Base-by-base conservation (phyloP, 1,139 yeast genomes). In the Yamadazyma siamensis region DNA sequence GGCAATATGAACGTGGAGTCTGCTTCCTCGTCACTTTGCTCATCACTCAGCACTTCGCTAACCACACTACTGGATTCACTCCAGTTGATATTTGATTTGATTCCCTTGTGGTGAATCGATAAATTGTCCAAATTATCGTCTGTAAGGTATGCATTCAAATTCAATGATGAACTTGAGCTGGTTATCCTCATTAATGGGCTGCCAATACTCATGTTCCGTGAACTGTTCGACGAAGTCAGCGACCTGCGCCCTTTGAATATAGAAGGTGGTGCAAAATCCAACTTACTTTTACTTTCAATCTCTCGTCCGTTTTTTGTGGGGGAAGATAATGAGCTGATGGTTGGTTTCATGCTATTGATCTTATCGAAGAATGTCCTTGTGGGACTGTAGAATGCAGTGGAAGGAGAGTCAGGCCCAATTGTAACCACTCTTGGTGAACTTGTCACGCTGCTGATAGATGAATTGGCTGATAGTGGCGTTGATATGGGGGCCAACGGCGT, bases 81-180 rank as follows among this genome's bases (percentile, higher is more conserved):
- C n/a, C n/a, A n/a, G n/a, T n/a, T n/a, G n/a, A n/a, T n/a, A n/a
- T n/a, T n/a, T n/a, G n/a, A n/a, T 38, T 22, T 9, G 15, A 19
- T 21, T 14, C 36, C 41, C 22, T 39, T 38, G 31, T 43, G 43
- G 15, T 40, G 35, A 31, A 37, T n/a, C n/a, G n/a, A n/a, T n/a
- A n/a, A n/a, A n/a, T n/a, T n/a, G n/a, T n/a, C n/a, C 26, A 19
- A 35, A 28, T 24, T 40, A 30, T 31, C 37, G 23, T 66, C 73
- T 4, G 71, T 65, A 29, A 68, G 51, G 37, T 65, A 68, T 6
- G 71, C 73, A 40, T 68, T 61, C 31, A 68, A 54, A 39, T 68
- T 68, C 24, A 68, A 52, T 21, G 71, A 63, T 19, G 71, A 62
- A 33, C 61, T 61, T 13, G 70, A 61, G 39, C 71, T 64, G 25